phyloP scores from a whole-genome alignment of 805 yeast species.

The Zygosaccharomyces gambellarensis region DNA sequence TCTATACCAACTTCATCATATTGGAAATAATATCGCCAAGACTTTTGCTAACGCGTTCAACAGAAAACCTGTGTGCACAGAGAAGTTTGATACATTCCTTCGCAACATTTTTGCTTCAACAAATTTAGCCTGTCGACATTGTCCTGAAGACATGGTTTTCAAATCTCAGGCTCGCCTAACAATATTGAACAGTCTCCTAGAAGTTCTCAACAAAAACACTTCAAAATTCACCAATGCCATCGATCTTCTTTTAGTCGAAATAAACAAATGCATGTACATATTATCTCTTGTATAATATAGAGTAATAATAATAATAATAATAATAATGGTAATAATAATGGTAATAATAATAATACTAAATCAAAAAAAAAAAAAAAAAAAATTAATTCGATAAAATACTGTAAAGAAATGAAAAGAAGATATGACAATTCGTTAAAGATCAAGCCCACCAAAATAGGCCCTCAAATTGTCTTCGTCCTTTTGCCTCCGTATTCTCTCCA shows the following conservation, averaged over 20 bases:
- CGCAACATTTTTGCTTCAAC: not conserved
- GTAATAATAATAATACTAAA: no score
- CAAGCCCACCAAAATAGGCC: conserved; percentile 39
- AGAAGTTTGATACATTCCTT: conserved; percentile 3
- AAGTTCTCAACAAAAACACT: conserved; percentile 9
- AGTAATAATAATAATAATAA: no score
- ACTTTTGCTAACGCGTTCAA: conserved; percentile 15
- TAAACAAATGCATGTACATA: conserved; percentile 3
- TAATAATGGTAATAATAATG: no score
- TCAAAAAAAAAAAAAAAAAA: not conserved
- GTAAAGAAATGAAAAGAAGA: not conserved
- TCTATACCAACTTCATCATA: conserved; percentile 16
- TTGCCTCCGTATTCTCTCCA: conserved; percentile 61
- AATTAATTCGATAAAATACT: no score
- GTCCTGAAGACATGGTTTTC: not conserved
- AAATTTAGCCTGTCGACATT: not conserved
- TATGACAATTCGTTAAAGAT: conserved; percentile 17
- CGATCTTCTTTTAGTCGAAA: conserved; percentile 1
- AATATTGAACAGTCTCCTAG: conserved; percentile 13
- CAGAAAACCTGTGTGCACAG: not conserved
- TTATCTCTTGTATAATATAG: not conserved
- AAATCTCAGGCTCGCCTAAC: conserved; percentile 2
- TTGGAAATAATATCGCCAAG: conserved; percentile 18
- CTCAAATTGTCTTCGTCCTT: conserved; percentile 71
- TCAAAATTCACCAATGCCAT: conserved; percentile 15